Base-by-base conservation (phyloP, 2,329 filamentous ascomycete genomes). In the Dothideomycetes sp. region DNA sequence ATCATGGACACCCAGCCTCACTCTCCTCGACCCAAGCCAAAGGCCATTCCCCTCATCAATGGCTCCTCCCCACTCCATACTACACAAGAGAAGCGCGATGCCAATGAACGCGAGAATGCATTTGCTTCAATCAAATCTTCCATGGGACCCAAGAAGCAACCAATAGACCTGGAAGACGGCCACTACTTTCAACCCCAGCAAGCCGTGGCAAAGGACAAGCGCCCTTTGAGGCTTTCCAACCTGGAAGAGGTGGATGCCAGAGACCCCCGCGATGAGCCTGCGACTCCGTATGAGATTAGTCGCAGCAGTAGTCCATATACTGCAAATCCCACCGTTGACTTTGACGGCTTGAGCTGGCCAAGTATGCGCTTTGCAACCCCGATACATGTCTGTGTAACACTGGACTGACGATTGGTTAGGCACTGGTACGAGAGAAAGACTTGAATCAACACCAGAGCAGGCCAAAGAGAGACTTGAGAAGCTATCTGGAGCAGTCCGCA, bases 351-450 rank as follows among this genome's bases (percentile, higher is more conserved):
- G 38, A 72, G 68, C 46, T 73, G 70, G 68, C 70, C 70, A 14
- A 71, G 68, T 61, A 62, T 53, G 60, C 49, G 18, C n/a, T 29
- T 7, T 5, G 12, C 22, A 8, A 16, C 3, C 9, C 5, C 11
- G 12, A 10, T n/a, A 15, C 15, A 11, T 10, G 8, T 5, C 15
- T 37, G 17, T 12, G 19, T 29, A 4, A 8, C 15, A 22, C 5
- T 31, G 12, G 12, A 17, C 45, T 47, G 31, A 47, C 34, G 16
- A 29, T 35, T 3, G 9, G 9, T 19, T 40, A 79, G 76, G 74
- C 50, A 61, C 62, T 24, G 81, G 82, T 41, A 85, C 81, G 2
- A 72, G 79, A 34, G 70, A 73, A 47, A 68, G 74, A 34, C 63
- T 74, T 42, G 73, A 77, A 45, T 70, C 72, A 2, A 72, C 69